These are phyloP conservation scores for Pachysandra terminalis DNA, from an alignment of 164 flowering plant genomes.

Conservation along the genomic window DNA sequence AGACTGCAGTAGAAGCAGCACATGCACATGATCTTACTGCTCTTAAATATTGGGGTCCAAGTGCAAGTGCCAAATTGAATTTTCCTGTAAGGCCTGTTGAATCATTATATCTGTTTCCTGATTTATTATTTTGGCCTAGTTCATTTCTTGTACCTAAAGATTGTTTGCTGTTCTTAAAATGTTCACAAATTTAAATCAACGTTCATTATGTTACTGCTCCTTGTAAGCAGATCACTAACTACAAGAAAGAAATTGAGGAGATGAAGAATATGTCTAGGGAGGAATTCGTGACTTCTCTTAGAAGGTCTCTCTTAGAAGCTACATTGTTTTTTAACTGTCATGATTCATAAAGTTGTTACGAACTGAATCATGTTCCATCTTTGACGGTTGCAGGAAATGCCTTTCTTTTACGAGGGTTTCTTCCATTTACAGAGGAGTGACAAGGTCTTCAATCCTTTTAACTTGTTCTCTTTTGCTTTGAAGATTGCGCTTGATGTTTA, in stretches of 20 bases:
- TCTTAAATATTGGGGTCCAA: conserved; percentile 27
- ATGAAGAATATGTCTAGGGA: conserved; percentile 29
- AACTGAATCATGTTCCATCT: not conserved
- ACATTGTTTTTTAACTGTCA: not conserved
- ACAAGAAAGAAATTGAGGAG: conserved; percentile 25
- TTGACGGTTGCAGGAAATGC: conserved; percentile 19
- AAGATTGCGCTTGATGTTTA: not conserved
- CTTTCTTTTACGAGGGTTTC: conserved; percentile 27
- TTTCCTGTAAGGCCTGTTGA: conserved; percentile 17
- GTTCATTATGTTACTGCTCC: not conserved
- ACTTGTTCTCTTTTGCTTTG: not conserved
- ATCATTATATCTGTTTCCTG: not conserved
- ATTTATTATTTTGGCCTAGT: not conserved
- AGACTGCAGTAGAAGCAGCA: conserved; percentile 28
- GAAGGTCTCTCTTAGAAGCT: conserved; percentile 12
- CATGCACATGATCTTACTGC: conserved; percentile 28
- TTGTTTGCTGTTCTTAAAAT: not conserved
- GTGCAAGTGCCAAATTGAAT: conserved; percentile 23
- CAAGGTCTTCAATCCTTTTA: conserved; percentile 20
- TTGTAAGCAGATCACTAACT: conserved; percentile 17
- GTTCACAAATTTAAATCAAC: not conserved
- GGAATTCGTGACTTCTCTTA: conserved; percentile 25
- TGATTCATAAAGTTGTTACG: not conserved
- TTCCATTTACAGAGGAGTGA: conserved; percentile 32
- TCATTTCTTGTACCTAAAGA: no score